Conservation (phyloP, 768 basidiomycete species). For the Termitomyces titanicus region DNA sequence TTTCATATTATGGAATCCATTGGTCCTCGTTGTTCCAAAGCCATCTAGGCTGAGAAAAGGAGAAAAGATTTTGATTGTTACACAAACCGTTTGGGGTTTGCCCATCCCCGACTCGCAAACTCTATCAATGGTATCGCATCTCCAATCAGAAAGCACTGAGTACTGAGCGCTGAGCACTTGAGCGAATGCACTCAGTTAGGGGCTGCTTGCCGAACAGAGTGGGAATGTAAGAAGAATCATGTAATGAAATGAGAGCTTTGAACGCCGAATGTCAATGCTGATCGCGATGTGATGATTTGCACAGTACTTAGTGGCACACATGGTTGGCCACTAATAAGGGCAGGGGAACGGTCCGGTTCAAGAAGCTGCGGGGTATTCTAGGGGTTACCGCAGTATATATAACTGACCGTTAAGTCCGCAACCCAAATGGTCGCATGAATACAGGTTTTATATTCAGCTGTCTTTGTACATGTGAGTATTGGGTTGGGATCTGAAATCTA, state of each 20-base stretch:
- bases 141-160: conserved; percentile 7
- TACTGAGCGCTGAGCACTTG: too few relatives aligned
- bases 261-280: conserved; percentile 6
- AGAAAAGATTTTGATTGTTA: too few relatives aligned
- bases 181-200: too few relatives aligned
- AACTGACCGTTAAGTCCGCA: conserved; percentile 10
- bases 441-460: neutral
- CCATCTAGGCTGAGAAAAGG: too few relatives aligned
- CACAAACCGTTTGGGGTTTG: neutral
- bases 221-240: neutral
- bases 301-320: neutral
- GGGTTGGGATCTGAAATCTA: neutral
- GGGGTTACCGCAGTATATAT: neutral
- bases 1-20: neutral
- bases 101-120: neutral
- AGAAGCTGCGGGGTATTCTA: neutral
- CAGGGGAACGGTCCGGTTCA: neutral
- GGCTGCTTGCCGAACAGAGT: neutral
- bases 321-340: neutral
- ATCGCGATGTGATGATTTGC: neutral
- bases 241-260: conserved; percentile 2
- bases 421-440: neutral
- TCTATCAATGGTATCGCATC: neutral
- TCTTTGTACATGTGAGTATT: neutral
- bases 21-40: neutral